Conservation (phyloP, 495 filamentous ascomycete species). For the Xylona heveae region DNA sequence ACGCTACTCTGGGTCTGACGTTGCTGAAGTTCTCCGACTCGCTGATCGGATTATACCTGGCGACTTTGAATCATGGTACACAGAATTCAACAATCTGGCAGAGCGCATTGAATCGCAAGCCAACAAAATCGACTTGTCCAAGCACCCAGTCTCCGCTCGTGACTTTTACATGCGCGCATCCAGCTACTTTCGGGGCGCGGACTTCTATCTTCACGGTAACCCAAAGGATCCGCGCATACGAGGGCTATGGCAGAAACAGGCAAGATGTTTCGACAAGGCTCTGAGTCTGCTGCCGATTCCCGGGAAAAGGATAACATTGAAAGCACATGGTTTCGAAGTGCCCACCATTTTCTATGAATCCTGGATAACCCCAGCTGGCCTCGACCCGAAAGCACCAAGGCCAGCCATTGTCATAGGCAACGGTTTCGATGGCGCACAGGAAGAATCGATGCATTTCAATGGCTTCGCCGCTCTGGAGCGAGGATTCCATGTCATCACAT, state of each 20-base stretch:
- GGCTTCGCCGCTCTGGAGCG: conserved; percentile 17
- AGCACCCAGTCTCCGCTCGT: conserved; percentile 15
- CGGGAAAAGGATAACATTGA: no score
- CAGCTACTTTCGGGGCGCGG: conserved; percentile 22
- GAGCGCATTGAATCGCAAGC: no score
- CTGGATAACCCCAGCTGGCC: no score
- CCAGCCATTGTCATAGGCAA: no score
- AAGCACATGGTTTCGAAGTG: no score
- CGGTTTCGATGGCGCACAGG: conserved; percentile 23
- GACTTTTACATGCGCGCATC: conserved; percentile 17
- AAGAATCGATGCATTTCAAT: conserved; percentile 20
- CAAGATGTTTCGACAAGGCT: no score
- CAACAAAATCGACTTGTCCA: no score
- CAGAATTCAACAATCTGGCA: conserved; percentile 16
- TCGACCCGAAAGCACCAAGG: no score
- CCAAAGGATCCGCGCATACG: conserved; percentile 14
- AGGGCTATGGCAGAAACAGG: conserved; percentile 6
- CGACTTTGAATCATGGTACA: conserved; percentile 16
- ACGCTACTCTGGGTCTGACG: conserved; percentile 15
- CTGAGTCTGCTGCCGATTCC: no score
- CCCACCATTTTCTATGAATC: no score
- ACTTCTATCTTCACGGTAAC: conserved; percentile 24
- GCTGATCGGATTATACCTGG: conserved; percentile 15
- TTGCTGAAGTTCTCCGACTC: conserved; percentile 17
- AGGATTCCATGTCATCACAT: conserved; percentile 24